Evolutionary conservation across 192 early-diverging fungal species (phyloP), one percentile per base, ranked within the genome.

Genomic region (Backusella mclennaniae): DNA sequence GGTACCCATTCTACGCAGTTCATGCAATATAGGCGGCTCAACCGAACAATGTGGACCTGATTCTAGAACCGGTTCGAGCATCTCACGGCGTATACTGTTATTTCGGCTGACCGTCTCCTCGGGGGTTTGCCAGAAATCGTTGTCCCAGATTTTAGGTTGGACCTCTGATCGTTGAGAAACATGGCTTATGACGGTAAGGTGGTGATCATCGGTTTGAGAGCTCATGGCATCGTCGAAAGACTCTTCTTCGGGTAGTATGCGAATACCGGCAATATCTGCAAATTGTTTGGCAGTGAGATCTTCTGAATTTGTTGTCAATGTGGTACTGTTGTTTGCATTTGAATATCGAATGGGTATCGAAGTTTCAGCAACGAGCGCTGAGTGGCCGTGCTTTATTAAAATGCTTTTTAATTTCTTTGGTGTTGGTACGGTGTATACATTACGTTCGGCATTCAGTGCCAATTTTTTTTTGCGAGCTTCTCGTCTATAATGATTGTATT

Each of bases 261-360:
- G 53, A 23, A 82, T 82, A 6, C 80, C 80, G 14, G 76, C 73
- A 12, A 77, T 74, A 71, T 82, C 80, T 33, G 80, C 80, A 75
- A 82, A 82, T 74, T 82, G 69, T 19, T 77, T 77, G 14, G 80
- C 80, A 2, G 80, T 82, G 6, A 82, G 36, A 71, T 82, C 73
- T 12, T 82, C 80, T 17, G 80, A 82, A 56, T 82, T 78, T n/a
- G 46, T 49, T 49, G 46, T 49, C 4, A 82, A 66, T 17, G 76
- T 77, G 26, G 77, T 72, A 42, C 74, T 81, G 17, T 56, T 56
- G 53, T 9, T 53, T 7, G 56, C 4, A 59, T 59, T 59, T 59
- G 53, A 59, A 59, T 59, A 59, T 59, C 56, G 23, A 4, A 59
- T 63, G 11, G 56, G 56, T 63, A 63, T 63, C 11, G 56, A 29